These are phyloP conservation scores for Porcisia hertigi DNA, from an alignment of 208 protist genomes.

Conservation along the genomic window DNA sequence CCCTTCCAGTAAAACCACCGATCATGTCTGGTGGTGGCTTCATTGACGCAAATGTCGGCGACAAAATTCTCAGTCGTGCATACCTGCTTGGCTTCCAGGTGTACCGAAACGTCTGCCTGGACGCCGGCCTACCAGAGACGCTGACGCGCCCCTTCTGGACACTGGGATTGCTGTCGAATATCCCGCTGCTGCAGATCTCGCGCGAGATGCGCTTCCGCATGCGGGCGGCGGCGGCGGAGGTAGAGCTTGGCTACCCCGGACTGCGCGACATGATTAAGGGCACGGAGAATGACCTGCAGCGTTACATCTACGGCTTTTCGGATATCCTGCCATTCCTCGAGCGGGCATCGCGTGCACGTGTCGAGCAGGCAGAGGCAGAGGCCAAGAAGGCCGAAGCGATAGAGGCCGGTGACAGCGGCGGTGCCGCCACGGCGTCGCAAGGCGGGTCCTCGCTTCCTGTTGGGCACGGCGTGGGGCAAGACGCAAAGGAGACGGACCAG, in stretches of 20 bases:
- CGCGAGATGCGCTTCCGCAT: conserved; percentile 55
- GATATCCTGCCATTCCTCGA: conserved; percentile 32
- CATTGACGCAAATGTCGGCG: conserved; percentile 44
- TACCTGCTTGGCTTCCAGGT: conserved; percentile 41
- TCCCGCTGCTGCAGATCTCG: conserved; percentile 46
- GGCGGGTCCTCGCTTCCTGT: not conserved
- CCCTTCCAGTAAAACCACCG: conserved; percentile 40
- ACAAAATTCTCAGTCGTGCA: conserved; percentile 50
- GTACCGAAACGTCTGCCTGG: conserved; percentile 41
- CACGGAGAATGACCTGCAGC: conserved; percentile 43
- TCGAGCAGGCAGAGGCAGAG: conserved; percentile 25
- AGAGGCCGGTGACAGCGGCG: not conserved
- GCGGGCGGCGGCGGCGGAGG: conserved; percentile 51
- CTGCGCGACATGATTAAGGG: conserved; percentile 44
- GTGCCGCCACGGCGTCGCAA: not conserved
- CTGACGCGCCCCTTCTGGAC: conserved; percentile 50
- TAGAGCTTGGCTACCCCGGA: conserved; percentile 37
- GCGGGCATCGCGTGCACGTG: conserved; percentile 22
- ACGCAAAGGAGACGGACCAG: not conserved
- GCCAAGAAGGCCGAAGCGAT: conserved; percentile 13
- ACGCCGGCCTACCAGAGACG: conserved; percentile 46
- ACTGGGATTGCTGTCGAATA: conserved; percentile 39
- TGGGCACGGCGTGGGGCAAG: conserved; percentile 1
- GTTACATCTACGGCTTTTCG: conserved; percentile 39
- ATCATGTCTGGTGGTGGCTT: conserved; percentile 45